Conservation (phyloP, 345 rosid genomes). For the Gossypium turneri region DNA sequence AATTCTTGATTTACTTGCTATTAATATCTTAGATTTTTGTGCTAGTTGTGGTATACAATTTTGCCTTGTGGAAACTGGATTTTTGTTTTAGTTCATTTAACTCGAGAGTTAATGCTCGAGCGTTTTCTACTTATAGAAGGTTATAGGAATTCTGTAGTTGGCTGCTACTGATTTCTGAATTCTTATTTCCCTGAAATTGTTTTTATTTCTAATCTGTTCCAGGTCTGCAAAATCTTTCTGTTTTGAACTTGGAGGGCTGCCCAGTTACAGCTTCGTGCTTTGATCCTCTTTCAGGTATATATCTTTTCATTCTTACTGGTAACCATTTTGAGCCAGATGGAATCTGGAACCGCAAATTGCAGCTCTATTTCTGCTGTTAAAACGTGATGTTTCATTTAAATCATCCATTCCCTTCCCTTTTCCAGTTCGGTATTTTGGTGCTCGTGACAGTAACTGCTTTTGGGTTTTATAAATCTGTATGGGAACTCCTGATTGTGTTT, state of each 20-base stretch:
- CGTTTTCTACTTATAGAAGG: neutral
- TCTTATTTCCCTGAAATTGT: neutral
- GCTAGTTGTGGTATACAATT: neutral
- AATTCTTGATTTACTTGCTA: neutral
- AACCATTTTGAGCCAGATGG: neutral
- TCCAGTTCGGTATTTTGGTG: neutral
- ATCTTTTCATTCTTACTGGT: neutral
- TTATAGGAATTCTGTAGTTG: neutral
- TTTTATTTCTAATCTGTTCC: conserved; percentile 21
- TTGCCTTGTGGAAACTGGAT: neutral
- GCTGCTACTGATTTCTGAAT: neutral
- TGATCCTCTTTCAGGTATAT: conserved; percentile 69
- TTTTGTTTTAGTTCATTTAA: neutral
- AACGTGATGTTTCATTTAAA: neutral
- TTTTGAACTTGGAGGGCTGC: conserved; percentile 87
- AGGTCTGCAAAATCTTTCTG: conserved; percentile 68
- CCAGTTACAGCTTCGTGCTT: conserved; percentile 73
- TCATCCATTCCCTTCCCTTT: neutral
- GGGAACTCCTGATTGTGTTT: neutral
- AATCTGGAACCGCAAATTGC: neutral
- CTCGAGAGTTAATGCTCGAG: neutral
- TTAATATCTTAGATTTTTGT: neutral
- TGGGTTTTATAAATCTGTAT: neutral
- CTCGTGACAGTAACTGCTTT: neutral
- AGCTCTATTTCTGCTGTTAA: neutral